These are phyloP conservation scores for Scheffersomyces cryptocercus DNA, from an alignment of 1,139 yeast species.

Conservation along the genomic window DNA sequence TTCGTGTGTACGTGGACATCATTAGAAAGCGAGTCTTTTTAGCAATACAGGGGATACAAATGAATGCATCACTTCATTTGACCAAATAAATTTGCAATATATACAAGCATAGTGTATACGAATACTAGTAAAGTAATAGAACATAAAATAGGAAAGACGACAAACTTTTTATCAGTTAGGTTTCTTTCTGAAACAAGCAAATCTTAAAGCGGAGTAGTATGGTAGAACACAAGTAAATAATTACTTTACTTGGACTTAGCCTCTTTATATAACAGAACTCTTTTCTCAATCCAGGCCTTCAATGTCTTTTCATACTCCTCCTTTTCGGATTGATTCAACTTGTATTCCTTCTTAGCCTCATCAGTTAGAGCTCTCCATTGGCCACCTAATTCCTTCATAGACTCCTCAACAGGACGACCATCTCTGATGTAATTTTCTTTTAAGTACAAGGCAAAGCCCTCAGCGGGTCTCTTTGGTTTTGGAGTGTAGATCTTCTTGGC, in stretches of 20 bases:
- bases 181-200: no score
- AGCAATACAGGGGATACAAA: no score
- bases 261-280: slow-evolving; percentile 23
- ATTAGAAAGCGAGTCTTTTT: no score
- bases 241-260: slow-evolving; percentile 2
- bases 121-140: no score
- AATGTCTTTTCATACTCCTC: slow-evolving; percentile 21
- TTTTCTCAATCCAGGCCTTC: slow-evolving; percentile 29
- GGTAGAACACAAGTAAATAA: no score
- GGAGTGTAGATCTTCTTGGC: slow-evolving; percentile 28
- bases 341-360: slow-evolving; percentile 31
- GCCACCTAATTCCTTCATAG: slow-evolving; percentile 25
- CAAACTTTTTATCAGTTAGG: no score
- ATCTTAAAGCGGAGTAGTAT: no score
- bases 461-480: slow-evolving; percentile 36
- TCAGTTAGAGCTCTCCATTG: slow-evolving; percentile 33
- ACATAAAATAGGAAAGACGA: no score
- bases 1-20: no score
- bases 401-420: slow-evolving; percentile 26
- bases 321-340: slow-evolving; percentile 18
- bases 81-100: no score
- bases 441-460: slow-evolving; percentile 32
- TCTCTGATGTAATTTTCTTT: slow-evolving; percentile 27
- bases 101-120: no score
- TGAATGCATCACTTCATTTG: no score